phyloP scores from a whole-genome alignment of 257 asterid genomes.

The Solanum sejunctum region DNA sequence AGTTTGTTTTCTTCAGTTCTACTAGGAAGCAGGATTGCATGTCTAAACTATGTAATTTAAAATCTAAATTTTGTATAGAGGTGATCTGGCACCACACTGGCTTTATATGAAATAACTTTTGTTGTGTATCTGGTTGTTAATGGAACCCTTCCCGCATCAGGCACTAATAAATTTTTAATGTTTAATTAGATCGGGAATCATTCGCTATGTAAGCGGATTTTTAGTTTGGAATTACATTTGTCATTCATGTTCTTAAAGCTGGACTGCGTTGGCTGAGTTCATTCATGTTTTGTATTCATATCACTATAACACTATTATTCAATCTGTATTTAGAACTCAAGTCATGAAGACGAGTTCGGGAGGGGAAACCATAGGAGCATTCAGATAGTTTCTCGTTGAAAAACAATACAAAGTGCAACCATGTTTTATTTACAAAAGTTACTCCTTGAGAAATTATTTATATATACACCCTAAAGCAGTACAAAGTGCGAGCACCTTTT shows the following conservation, averaged over 20 bases:
- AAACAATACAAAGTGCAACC: background rate
- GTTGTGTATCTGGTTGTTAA: background rate
- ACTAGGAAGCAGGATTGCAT: background rate
- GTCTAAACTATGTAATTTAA: background rate
- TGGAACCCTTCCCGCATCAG: no score
- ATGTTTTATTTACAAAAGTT: background rate
- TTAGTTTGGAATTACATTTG: background rate
- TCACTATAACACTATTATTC: background rate
- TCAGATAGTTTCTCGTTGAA: background rate
- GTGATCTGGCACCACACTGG: background rate
- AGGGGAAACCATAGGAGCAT: background rate
- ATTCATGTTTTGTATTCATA: background rate
- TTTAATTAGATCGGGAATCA: no score
- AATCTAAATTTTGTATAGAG: background rate
- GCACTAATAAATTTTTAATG: no score
- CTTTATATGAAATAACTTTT: background rate
- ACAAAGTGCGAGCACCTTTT: no score
- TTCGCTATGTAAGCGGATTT: background rate
- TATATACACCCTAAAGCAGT: no score
- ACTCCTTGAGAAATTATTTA: background rate
- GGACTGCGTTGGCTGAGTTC: background rate
- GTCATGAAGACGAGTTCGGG: background rate
- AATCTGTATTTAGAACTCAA: background rate
- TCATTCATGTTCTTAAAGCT: background rate
- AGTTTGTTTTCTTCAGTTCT: background rate